A percentile compares a stretch with the other conserved stretches of the same genome.
Evolutionary conservation across 192 early-diverging fungal genomes (phyloP).

Genomic region (Gigaspora rosea): DNA sequence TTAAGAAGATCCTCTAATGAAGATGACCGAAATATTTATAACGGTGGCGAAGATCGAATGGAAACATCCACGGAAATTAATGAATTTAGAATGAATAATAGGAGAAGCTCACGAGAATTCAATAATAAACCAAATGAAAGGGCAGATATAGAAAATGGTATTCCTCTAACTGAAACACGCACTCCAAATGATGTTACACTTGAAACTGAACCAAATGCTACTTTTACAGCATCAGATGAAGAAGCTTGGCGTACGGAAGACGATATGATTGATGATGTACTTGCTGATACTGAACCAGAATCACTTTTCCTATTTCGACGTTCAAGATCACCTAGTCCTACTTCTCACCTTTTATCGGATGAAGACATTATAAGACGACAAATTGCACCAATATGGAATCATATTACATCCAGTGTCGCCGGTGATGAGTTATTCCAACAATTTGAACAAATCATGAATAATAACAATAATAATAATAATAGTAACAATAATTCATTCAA

Average conservation of each 20-base stretch:
- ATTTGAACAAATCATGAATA: neutral
- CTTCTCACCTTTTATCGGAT: neutral
- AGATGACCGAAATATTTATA: neutral
- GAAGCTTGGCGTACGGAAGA: slow-evolving; percentile 1
- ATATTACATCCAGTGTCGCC: neutral
- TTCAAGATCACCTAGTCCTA: neutral
- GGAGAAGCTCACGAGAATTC: too few relatives aligned
- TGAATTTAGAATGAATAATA: neutral
- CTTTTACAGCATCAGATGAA: slow-evolving; percentile 9
- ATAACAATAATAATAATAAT: too few relatives aligned
- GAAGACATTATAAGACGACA: neutral
- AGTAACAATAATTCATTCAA: too few relatives aligned
- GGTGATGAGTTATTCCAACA: slow-evolving; percentile 2
- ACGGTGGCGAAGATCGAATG: neutral
- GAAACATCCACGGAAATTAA: neutral
- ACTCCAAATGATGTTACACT: neutral
- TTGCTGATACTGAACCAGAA: neutral
- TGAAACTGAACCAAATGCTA: neutral
- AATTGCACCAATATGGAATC: neutral
- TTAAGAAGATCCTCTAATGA: neutral
- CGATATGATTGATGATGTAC: neutral
- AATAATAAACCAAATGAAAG: neutral
- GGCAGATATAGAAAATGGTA: too few relatives aligned
- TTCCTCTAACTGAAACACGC: neutral
- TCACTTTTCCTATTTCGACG: neutral